Evolutionary conservation across 768 basidiomycete genomes (phyloP), one percentile per base, ranked within the genome.

Genomic region (Paxillus rubicundulus): DNA sequence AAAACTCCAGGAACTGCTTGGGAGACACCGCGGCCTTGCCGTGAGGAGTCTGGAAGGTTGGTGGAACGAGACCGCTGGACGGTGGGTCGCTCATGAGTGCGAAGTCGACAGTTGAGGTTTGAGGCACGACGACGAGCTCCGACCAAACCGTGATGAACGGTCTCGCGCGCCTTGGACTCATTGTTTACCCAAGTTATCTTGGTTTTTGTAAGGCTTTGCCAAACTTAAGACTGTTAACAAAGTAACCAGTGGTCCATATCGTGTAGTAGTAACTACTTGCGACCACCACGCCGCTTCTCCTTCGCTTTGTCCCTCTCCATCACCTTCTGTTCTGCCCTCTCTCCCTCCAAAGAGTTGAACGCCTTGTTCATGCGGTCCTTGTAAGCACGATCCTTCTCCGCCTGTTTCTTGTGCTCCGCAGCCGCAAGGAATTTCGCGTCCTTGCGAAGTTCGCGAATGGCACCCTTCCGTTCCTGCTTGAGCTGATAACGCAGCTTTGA

Each of bases 401-500:
- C 73, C 72, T 92, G 88, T 65, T 86, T 84, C 72, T 86, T 82
- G 64, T 91, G 86, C 61, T 92, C 85, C 65, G 95, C 93, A 27
- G 77, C 78, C 9, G 96, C 92, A 71, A 99, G 76, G 82, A 98
- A 99, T 59, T 82, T 80, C 56, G 92, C 86, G 66, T 99, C 97
- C 76, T 98, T 98, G 55, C 97, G 84, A 48, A 99, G 76, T 67
- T 99, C 97, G 42, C 96, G 78, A 56, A 99, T 93, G 5, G 97
- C 97, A 40, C 97, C 95, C 77, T 98, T 98, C 65, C 82, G 77
- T 76, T 98, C 97, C 73, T 98, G 87, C 74, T 95, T 95, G 76
- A 93, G 87, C 66, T 94, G 84, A 37, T 82, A 80, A 50, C 89
- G 86, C 63, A 99, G 72, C 70, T 98, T 98, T 52, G 86, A 72